A percentile compares a stretch with the other conserved stretches of the same genome.
Conservation (phyloP, 768 basidiomycete species). For the Pleurotus giganteus region DNA sequence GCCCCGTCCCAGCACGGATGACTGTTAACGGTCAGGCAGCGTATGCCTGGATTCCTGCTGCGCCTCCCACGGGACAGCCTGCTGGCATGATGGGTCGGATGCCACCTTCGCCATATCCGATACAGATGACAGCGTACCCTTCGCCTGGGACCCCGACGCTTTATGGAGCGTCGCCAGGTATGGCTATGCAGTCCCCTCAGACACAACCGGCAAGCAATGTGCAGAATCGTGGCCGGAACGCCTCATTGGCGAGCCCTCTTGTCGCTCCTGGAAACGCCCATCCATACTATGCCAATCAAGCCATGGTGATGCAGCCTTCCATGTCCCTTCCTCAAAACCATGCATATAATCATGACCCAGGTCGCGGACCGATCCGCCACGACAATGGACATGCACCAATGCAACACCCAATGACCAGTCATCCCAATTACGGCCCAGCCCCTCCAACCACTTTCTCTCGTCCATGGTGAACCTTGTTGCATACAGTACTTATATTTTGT, state of each 20-base stretch:
- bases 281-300: constrained; percentile 18
- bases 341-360: constrained; percentile 47
- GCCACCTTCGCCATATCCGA: constrained; percentile 55
- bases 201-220: constrained; percentile 37
- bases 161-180: constrained; percentile 46
- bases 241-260: constrained; percentile 73
- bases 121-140: constrained; percentile 66
- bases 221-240: constrained; percentile 44
- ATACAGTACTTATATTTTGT: constrained; percentile 22
- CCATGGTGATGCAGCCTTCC: constrained; percentile 64
- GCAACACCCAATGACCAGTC: constrained; percentile 23
- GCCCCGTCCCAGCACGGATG: constrained; percentile 62
- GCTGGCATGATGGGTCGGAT: constrained; percentile 54
- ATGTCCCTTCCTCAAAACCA: constrained; percentile 39
- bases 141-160: constrained; percentile 48
- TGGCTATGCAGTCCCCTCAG: constrained; percentile 39
- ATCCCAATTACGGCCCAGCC: constrained; percentile 38
- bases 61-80: constrained; percentile 50
- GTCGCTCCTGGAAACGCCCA: constrained; percentile 53
- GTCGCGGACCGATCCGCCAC: constrained; percentile 47
- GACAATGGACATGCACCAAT: constrained; percentile 47
- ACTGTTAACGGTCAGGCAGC: constrained; percentile 60
- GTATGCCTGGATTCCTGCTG: constrained; percentile 67
- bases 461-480: constrained; percentile 44
- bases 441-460: constrained; percentile 42